Conservation (phyloP, 2,329 filamentous ascomycete genomes). For the Lizonia empirigonia region DNA sequence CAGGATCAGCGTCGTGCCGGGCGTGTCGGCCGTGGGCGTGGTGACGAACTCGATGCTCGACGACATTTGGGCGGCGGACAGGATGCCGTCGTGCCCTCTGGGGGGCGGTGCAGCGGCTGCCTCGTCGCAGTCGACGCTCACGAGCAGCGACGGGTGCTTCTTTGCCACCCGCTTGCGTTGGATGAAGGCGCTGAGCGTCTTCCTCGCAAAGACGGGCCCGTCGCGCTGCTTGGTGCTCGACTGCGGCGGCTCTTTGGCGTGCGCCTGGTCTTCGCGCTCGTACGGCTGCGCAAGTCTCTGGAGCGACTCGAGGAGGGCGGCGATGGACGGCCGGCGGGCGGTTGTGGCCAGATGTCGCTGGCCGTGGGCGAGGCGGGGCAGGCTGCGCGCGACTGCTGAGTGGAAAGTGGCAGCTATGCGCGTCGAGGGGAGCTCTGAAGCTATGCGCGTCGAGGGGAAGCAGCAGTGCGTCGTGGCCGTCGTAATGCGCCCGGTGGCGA, state of each 20-base stretch:
- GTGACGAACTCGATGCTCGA: slow-evolving; percentile 76
- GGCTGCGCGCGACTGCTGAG: not conserved
- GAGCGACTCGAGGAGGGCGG: slow-evolving; percentile 1
- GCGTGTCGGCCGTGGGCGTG: slow-evolving; percentile 85
- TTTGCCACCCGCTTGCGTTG: not conserved
- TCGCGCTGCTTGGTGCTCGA: not conserved
- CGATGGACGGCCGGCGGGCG: not conserved
- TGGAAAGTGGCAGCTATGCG: slow-evolving; percentile 8
- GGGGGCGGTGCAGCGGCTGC: too few relatives aligned
- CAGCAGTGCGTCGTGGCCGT: slow-evolving; percentile 27
- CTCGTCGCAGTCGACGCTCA: too few relatives aligned
- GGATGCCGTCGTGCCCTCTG: not conserved
- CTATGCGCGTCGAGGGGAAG: slow-evolving; percentile 20
- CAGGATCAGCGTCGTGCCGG: slow-evolving; percentile 76
- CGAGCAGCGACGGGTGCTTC: not conserved
- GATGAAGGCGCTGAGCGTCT: not conserved
- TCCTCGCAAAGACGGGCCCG: not conserved
- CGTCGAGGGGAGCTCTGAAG: slow-evolving; percentile 1
- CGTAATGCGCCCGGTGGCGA: slow-evolving; percentile 35
- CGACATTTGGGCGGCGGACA: slow-evolving; percentile 62
- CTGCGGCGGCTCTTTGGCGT: not conserved
- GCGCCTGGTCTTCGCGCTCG: not conserved
- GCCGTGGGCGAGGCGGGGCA: too few relatives aligned
- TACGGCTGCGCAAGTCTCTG: not conserved
- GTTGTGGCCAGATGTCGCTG: slow-evolving; percentile 5